Percentiles rank a stretch among this genome's conserved stretches.
phyloP scores from a whole-genome alignment of 1,139 yeast genomes.

The Candida tropicalis region DNA sequence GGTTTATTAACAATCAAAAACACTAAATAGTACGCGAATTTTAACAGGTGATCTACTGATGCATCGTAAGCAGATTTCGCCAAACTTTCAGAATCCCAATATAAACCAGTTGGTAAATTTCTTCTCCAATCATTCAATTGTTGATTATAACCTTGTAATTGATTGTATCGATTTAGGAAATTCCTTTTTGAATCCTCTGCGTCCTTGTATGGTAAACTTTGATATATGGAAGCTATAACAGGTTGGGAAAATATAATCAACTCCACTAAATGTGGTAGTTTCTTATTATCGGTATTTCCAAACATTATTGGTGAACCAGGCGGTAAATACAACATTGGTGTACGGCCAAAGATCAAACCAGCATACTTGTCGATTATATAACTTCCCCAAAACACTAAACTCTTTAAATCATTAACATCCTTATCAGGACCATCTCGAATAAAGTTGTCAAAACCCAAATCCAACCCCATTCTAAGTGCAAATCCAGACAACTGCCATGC shows the following conservation, averaged over 20 bases:
- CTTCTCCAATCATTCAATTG: conserved; percentile 10
- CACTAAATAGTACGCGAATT: conserved; percentile 13
- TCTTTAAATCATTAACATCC: conserved; percentile 9
- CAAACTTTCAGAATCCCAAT: conserved; percentile 11
- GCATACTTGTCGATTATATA: conserved; percentile 14
- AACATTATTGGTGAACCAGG: conserved; percentile 1
- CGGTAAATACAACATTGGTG: conserved; percentile 12
- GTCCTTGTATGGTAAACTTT: conserved; percentile 12
- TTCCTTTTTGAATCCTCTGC: conserved; percentile 12
- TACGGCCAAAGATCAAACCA: conserved; percentile 14
- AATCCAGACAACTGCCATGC: conserved; percentile 15
- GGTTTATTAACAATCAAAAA: conserved; percentile 15
- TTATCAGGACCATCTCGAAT: conserved; percentile 8
- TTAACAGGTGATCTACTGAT: conserved; percentile 11
- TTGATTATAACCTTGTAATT: conserved; percentile 11
- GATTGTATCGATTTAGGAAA: conserved; percentile 11
- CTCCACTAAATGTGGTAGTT: conserved; percentile 8
- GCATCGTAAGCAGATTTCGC: neutral
- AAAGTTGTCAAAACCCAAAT: conserved; percentile 13
- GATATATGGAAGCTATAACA: conserved; percentile 13
- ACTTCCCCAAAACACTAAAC: conserved; percentile 13
- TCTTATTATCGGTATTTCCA: conserved; percentile 5
- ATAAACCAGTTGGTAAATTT: conserved; percentile 6
- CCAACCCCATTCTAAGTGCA: conserved; percentile 16
- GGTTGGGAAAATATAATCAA: conserved; percentile 12